phyloP scores from a whole-genome alignment of 176 grass and related monocot species.

The Aegilops longissima region DNA sequence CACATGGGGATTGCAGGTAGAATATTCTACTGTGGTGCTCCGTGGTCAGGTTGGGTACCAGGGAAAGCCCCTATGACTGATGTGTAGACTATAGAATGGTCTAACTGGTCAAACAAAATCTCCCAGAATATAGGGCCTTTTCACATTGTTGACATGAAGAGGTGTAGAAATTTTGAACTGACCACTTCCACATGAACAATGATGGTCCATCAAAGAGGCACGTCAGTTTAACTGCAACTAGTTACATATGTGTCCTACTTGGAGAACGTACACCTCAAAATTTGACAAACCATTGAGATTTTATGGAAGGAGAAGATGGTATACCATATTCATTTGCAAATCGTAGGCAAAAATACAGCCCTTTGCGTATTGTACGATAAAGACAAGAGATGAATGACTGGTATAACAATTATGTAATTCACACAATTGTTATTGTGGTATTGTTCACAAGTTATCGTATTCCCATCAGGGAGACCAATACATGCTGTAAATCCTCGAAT shows the following conservation, averaged over 20 bases:
- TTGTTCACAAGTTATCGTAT: neutral
- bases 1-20: neutral
- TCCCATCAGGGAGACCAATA: neutral
- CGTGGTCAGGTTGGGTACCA: neutral
- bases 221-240: neutral
- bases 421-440: neutral
- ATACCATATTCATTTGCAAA: neutral
- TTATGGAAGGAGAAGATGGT: neutral
- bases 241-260: neutral
- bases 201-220: neutral
- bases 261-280: neutral
- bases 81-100: neutral
- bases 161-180: neutral
- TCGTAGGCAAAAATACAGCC: neutral
- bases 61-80: neutral
- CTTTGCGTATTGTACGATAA: neutral
- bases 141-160: neutral
- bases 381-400: neutral
- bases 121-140: neutral
- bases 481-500: neutral
- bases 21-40: neutral
- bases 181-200: neutral
- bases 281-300: neutral
- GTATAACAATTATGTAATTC: neutral
- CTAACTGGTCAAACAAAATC: neutral